Base-by-base conservation (phyloP, 2,329 filamentous ascomycete genomes). In the Raffaelea arxii region DNA sequence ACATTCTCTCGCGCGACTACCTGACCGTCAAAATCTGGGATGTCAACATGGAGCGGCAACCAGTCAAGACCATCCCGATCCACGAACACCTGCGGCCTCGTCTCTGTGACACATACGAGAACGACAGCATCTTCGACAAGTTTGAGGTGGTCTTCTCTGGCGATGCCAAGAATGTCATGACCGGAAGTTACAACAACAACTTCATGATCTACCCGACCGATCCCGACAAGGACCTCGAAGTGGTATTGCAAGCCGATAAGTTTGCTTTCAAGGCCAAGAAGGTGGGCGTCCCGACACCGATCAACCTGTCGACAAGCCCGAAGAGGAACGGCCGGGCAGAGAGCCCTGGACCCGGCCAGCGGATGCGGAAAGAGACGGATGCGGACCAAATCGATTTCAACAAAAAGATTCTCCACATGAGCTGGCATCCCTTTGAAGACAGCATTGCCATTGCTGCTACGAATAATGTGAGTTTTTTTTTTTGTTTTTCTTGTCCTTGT, bases 321-420 rank as follows among this genome's bases (percentile, higher is more conserved):
- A 96, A 94, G 79, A 96, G 94, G 74, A 81, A 82, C 48, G 82
- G 83, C 43, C 80, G 92, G 67, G 87, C 90, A 49, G 86, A 83
- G 55, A 96, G 90, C 64, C 91, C 92, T 46, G 84, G 84, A 39
- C 86, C 90, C 60, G 89, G 88, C 48, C 88, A 92, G 63, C 80
- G 92, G 58, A 97, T 98, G 92, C 84, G 90, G 61, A 97, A 96
- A 71, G 92, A 98, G 72, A 98, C 92, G 5, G 92, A 98, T 66
- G 92, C 92, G 49, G 91, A 98, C 66, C 91, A 97, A 71, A 97
- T 97, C 66, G 92, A 98, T 68, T 98, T 97, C 69, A 97, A 97
- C 77, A 98, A 97, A 79, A 98, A 98, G 79, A 98, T 98, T 59
- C 66, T 98, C 62, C 92, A 98, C 66, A 98, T 98, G 92, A 97